Conservation (phyloP, 768 basidiomycete genomes). For the Clavaria fumosa region DNA sequence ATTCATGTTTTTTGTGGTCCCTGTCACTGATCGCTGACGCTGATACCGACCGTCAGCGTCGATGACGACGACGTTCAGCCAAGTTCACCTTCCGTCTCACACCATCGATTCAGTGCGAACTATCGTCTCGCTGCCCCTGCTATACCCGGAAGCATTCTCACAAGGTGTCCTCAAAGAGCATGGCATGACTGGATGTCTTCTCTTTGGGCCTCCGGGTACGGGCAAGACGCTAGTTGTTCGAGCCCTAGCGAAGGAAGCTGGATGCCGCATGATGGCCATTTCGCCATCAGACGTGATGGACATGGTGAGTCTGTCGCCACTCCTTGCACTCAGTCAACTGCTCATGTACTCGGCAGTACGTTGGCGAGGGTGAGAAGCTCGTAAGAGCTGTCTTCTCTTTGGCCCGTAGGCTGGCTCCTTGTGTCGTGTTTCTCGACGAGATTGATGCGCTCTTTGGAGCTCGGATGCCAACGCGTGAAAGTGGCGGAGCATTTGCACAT, state of each 20-base stretch:
- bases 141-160: constrained; percentile 78
- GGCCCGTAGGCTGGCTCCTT: constrained; percentile 74
- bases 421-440: constrained; percentile 90
- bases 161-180: constrained; percentile 85
- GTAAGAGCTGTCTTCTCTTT: constrained; percentile 82
- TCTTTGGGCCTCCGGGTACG: constrained; percentile 85
- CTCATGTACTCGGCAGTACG: constrained; percentile 35
- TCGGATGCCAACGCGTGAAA: constrained; percentile 59
- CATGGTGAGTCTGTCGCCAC: constrained; percentile 41
- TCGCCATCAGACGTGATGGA: constrained; percentile 94
- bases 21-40: too few relatives aligned
- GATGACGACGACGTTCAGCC: constrained; percentile 70
- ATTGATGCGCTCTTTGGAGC: constrained; percentile 89
- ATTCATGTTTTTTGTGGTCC: too few relatives aligned
- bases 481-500: constrained; percentile 70
- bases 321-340: constrained; percentile 1
- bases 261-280: constrained; percentile 82
- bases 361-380: constrained; percentile 81
- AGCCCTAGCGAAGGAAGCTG: constrained; percentile 85
- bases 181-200: constrained; percentile 76
- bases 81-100: constrained; percentile 77
- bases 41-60: constrained; percentile 31
- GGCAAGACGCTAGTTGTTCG: constrained; percentile 85
- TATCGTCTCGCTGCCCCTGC: constrained; percentile 75
- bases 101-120: constrained; percentile 89